These are phyloP conservation scores for Graphilbum fragrans DNA, from an alignment of 2,329 filamentous ascomycete species.

Conservation along the genomic window DNA sequence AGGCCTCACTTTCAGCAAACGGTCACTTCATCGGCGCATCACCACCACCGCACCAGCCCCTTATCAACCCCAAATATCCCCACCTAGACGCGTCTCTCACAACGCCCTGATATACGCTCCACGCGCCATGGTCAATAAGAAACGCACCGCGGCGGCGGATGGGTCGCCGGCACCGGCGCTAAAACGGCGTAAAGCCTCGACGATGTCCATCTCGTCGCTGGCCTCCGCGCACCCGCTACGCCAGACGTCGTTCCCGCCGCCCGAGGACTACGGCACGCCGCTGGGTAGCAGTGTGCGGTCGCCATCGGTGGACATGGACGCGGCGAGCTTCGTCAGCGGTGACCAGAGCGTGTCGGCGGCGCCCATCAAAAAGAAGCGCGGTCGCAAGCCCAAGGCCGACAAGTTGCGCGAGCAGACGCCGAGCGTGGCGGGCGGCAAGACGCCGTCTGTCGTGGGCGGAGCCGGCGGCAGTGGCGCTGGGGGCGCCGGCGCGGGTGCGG, in stretches of 20 bases:
- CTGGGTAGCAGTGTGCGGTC: conserved; percentile 45
- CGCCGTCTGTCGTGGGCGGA: conserved; percentile 29
- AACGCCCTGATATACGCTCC: conserved; percentile 23
- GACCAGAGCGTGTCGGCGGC: conserved; percentile 33
- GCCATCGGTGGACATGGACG: conserved; percentile 54
- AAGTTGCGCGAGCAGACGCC: conserved; percentile 29
- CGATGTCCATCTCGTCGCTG: conserved; percentile 39
- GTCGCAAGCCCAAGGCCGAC: conserved; percentile 46
- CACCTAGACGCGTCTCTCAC: too few relatives aligned
- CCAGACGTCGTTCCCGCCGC: conserved; percentile 64
- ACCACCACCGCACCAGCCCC: too few relatives aligned
- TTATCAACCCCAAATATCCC: too few relatives aligned
- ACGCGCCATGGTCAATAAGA: conserved; percentile 30
- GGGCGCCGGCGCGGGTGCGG: conserved; percentile 4
- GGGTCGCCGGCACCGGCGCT: conserved; percentile 32
- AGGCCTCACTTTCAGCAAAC: too few relatives aligned
- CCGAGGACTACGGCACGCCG: conserved; percentile 44
- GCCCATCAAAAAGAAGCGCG: conserved; percentile 45
- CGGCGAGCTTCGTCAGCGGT: conserved; percentile 46
- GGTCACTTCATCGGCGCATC: too few relatives aligned
- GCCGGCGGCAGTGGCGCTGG: conserved; percentile 22
- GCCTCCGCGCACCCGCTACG: conserved; percentile 55
- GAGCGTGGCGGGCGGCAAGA: conserved; percentile 27
- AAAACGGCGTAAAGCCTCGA: conserved; percentile 63
- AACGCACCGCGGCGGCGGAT: conserved; percentile 40